These are phyloP conservation scores for Chimonanthus salicifolius DNA, from an alignment of 164 flowering plant species.

Conservation along the genomic window DNA sequence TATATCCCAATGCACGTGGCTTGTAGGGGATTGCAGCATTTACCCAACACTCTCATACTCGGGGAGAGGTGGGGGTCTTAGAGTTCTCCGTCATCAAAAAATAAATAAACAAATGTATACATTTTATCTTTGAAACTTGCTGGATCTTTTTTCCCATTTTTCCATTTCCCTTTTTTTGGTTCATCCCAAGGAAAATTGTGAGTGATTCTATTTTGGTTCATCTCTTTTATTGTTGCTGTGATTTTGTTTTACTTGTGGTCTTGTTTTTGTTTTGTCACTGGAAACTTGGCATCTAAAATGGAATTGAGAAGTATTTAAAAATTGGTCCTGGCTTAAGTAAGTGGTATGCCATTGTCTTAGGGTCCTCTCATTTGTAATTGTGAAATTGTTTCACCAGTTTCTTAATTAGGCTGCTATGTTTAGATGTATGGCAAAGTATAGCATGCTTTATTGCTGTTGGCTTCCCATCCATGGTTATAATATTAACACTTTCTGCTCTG, in stretches of 20 bases:
- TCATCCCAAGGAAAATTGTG: too few relatives aligned
- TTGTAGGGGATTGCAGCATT: too few relatives aligned
- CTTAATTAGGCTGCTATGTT: not conserved
- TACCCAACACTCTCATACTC: too few relatives aligned
- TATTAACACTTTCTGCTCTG: not conserved
- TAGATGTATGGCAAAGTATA: not conserved
- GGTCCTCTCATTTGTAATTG: conserved; percentile 17
- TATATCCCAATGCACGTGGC: too few relatives aligned
- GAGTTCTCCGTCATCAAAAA: too few relatives aligned
- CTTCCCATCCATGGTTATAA: not conserved
- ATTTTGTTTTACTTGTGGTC: conserved; percentile 1
- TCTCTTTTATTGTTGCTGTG: not conserved
- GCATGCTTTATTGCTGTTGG: not conserved
- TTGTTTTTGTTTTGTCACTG: conserved; percentile 15
- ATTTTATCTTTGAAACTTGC: not conserved
- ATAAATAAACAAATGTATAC: too few relatives aligned
- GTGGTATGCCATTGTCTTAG: conserved; percentile 26
- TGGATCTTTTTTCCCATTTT: too few relatives aligned
- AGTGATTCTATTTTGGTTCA: too few relatives aligned
- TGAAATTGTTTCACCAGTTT: not conserved
- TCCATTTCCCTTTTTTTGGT: too few relatives aligned
- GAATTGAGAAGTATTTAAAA: conserved; percentile 14
- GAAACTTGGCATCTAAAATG: conserved; percentile 15
- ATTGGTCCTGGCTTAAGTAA: conserved; percentile 28
- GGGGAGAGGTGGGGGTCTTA: too few relatives aligned